These are phyloP conservation scores for Acanthamoeba royreba DNA, from an alignment of 208 protist species.

Conservation along the genomic window DNA sequence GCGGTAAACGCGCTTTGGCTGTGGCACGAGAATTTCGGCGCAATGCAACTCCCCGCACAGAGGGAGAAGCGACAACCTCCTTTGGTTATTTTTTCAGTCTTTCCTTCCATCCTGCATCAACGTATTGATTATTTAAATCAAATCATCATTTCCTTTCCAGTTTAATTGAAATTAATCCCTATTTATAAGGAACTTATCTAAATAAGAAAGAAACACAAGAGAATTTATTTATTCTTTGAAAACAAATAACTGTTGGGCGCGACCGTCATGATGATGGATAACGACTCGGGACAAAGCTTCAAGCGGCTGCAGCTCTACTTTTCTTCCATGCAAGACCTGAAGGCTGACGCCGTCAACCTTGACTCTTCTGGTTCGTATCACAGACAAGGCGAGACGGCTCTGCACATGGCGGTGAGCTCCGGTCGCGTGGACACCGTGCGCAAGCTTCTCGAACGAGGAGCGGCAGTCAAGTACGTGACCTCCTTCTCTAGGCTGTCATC, in stretches of 20 bases:
- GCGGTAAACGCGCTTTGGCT: not conserved
- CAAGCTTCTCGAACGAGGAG: not conserved
- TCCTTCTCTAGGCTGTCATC: not conserved
- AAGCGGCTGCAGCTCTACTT: not conserved
- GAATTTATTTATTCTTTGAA: no score
- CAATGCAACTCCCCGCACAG: no score
- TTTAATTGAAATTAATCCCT: no score
- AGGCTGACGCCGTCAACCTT: not conserved
- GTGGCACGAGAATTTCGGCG: no score
- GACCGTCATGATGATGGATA: not conserved
- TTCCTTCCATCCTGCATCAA: no score
- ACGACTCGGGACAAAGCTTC: not conserved
- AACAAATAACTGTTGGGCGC: not conserved
- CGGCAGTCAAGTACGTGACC: not conserved
- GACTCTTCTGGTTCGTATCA: not conserved
- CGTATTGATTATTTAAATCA: no score
- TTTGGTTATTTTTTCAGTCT: no score
- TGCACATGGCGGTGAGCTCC: not conserved
- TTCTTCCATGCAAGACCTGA: not conserved
- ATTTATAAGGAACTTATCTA: no score
- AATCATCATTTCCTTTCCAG: no score
- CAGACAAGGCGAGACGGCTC: conserved; percentile 5
- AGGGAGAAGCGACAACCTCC: no score
- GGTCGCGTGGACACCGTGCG: not conserved
- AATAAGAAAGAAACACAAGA: no score